A percentile compares a stretch with the other conserved stretches of the same genome.
Conservation (phyloP, 2,329 filamentous ascomycete genomes). For the Hypoxylon sp. region DNA sequence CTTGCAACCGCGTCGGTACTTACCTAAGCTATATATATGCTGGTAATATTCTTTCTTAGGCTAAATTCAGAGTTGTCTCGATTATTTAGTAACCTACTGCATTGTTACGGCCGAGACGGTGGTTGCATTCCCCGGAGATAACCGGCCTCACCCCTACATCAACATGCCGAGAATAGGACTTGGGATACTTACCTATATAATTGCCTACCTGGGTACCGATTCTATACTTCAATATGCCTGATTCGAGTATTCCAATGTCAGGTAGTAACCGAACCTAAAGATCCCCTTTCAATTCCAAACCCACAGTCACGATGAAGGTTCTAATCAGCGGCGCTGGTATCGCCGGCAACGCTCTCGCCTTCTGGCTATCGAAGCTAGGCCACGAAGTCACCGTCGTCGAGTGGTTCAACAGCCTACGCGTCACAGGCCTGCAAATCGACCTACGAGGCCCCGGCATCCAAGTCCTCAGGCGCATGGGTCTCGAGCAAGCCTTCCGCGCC, state of each 20-base stretch:
- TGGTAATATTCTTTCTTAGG: no score
- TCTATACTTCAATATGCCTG: background rate
- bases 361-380: conserved; percentile 58
- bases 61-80: background rate
- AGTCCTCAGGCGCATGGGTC: conserved; percentile 63
- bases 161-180: conserved; percentile 10
- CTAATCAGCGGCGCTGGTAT: conserved; percentile 54
- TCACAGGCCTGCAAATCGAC: conserved; percentile 65
- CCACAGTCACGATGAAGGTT: conserved; percentile 46
- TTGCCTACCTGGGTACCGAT: no score
- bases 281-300: background rate
- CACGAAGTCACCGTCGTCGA: conserved; percentile 59
- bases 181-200: conserved; percentile 9
- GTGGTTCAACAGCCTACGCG: conserved; percentile 55
- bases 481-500: conserved; percentile 58
- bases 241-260: no score
- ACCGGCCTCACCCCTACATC: conserved; percentile 4
- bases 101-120: conserved; percentile 27
- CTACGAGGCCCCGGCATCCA: conserved; percentile 63
- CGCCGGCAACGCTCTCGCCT: conserved; percentile 59
- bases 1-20: no score
- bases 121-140: conserved; percentile 23
- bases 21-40: no score
- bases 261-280: background rate
- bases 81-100: background rate